Percentiles rank a stretch among this genome's conserved stretches.
These are phyloP conservation scores for Carallia brachiata DNA, from an alignment of 345 rosid species.

Conservation along the genomic window DNA sequence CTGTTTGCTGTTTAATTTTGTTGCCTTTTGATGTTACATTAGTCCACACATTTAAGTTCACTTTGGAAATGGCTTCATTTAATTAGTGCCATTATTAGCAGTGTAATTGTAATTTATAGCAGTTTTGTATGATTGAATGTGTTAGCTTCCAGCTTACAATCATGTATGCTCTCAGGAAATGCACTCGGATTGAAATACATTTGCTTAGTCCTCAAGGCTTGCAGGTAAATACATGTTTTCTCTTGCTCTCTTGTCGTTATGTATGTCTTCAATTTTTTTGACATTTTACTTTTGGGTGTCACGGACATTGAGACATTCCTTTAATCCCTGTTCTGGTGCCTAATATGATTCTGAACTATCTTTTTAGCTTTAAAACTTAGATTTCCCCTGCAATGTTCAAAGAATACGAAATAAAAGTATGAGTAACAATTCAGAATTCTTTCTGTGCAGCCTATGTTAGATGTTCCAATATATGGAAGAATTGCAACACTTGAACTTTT, in stretches of 20 bases:
- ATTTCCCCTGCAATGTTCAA: too few species aligned
- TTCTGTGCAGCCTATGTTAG: slow-evolving; percentile 70
- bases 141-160: background rate
- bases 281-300: too few species aligned
- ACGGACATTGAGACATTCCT: too few species aligned
- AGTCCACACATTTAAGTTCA: too few species aligned
- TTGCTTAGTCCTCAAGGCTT: slow-evolving; percentile 76
- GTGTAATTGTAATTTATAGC: too few species aligned
- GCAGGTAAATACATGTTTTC: slow-evolving; percentile 46
- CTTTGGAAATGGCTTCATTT: too few species aligned
- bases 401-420: background rate
- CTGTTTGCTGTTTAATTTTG: too few species aligned
- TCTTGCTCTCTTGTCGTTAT: background rate
- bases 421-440: slow-evolving; percentile 5
- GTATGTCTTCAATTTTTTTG: too few species aligned
- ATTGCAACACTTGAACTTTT: slow-evolving; percentile 89
- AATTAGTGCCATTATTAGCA: too few species aligned
- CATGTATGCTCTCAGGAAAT: slow-evolving; percentile 57
- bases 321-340: background rate
- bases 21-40: too few species aligned
- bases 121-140: too few species aligned
- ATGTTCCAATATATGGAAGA: slow-evolving; percentile 93
- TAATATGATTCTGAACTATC: background rate
- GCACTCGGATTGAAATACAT: slow-evolving; percentile 88
- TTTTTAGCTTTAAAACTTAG: background rate